Evolutionary conservation across 2,329 filamentous ascomycete genomes (phyloP), one percentile per base, ranked within the genome.

Genomic region (Xylaria sp.): DNA sequence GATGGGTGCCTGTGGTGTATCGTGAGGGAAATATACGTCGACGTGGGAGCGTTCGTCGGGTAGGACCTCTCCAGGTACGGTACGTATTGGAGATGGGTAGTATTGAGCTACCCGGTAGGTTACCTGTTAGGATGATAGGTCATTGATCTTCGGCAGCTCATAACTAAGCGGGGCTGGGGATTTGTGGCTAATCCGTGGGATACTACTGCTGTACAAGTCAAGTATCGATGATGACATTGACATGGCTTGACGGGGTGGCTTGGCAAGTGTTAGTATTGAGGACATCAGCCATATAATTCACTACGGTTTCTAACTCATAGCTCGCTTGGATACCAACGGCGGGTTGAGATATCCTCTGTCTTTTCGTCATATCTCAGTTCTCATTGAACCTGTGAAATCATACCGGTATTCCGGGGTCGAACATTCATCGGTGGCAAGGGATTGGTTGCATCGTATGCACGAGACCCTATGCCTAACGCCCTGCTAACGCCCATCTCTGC

Each of bases 101-200:
- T 27, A 27, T 4, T 27, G 24, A 27, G 24, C 24, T 27, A 27
- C 8, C 34, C 2, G 34, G 34, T 36, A 36, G 34, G 34, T 36
- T 9, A 36, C n/a, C n/a, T 2, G 39, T 42, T 14, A 42, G 11
- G 11, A 42, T 14, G 39, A 42, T 42, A 42, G 39, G 34, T 36
- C 34, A 6, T 42, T 17, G 11, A 42, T 42, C 39, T 14, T 42
- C 39, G 39, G 39, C 39, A 42, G 14, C 3, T 21, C 19, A 14
- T 30, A n/a, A n/a, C n/a, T n/a, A 45, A 56, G 65, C 65, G 60
- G 65, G 61, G 60, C 50, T 14, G 19, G 27, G 42, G 19, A 14
- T 32, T n/a, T 34, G 42, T 42, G 39, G 39, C 39, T 42, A 14
- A 42, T 17, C 39, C 39, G 34, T 36, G 8, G 8, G 34, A 36